phyloP scores from a whole-genome alignment of 306 rosid genomes.

The Chamaecrista fasciculata region DNA sequence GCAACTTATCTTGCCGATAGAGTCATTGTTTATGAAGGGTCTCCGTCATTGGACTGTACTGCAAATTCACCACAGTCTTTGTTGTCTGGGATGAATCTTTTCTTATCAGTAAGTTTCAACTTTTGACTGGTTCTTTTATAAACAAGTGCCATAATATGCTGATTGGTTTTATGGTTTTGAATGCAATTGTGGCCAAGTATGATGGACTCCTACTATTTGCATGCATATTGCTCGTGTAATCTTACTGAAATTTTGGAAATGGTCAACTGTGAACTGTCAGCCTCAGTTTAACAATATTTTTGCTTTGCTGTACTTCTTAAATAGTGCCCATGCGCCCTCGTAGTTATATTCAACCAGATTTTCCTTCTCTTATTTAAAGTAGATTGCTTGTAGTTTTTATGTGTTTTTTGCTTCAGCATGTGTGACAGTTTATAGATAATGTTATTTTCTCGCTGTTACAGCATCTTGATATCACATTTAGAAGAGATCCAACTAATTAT shows the following conservation, averaged over 20 bases:
- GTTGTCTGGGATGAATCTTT: slow-evolving; percentile 96
- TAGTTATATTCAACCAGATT: background rate
- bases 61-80: slow-evolving; percentile 92
- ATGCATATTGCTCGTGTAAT: background rate
- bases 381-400: background rate
- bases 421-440: background rate
- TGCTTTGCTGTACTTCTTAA: background rate
- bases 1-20: slow-evolving; percentile 97
- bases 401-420: background rate
- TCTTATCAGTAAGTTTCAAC: slow-evolving; percentile 75
- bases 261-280: background rate
- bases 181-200: background rate
- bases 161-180: background rate
- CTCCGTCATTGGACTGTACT: slow-evolving; percentile 78
- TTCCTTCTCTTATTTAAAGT: background rate
- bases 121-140: background rate
- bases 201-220: background rate
- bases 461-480: slow-evolving; percentile 94
- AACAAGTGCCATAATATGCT: background rate
- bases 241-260: background rate
- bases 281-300: background rate
- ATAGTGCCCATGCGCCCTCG: background rate
- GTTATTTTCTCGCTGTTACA: slow-evolving; percentile 36
- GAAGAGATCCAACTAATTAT: slow-evolving; percentile 91
- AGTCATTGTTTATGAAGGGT: slow-evolving; percentile 92